These are phyloP conservation scores for Cordyceps cicadae DNA, from an alignment of 2,329 filamentous ascomycete genomes.

Conservation along the genomic window DNA sequence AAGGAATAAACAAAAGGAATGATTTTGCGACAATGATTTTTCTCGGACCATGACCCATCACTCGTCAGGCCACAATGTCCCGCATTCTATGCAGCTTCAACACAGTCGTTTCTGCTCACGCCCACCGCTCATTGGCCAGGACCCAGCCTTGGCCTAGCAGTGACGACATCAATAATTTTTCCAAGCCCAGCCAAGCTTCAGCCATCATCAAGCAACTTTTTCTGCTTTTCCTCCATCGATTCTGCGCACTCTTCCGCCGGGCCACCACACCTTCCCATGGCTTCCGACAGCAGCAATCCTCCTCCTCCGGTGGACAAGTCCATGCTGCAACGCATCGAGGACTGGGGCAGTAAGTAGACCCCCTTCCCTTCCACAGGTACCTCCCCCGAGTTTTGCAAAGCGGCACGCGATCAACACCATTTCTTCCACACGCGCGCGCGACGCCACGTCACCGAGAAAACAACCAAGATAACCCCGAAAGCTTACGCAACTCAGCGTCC, in stretches of 20 bases:
- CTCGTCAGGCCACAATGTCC: background rate
- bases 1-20: background rate
- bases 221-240: background rate
- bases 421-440: background rate
- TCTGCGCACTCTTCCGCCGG: background rate
- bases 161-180: constrained; percentile 10
- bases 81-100: background rate
- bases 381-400: background rate
- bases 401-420: background rate
- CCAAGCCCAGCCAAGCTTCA: background rate
- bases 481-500: constrained; percentile 31
- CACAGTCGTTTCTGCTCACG: constrained; percentile 1
- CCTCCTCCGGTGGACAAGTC: constrained; percentile 22
- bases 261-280: constrained; percentile 19
- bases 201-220: background rate
- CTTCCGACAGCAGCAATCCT: constrained; percentile 17
- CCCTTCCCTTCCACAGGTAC: background rate
- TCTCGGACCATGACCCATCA: background rate
- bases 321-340: constrained; percentile 28
- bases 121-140: constrained; percentile 1
- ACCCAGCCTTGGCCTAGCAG: background rate
- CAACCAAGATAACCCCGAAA: background rate
- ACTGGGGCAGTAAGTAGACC: constrained; percentile 41
- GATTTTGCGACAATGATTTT: background rate
- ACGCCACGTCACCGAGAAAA: background rate